Base-by-base conservation (phyloP, 441 rosid genomes). In the Melastoma candidum region DNA sequence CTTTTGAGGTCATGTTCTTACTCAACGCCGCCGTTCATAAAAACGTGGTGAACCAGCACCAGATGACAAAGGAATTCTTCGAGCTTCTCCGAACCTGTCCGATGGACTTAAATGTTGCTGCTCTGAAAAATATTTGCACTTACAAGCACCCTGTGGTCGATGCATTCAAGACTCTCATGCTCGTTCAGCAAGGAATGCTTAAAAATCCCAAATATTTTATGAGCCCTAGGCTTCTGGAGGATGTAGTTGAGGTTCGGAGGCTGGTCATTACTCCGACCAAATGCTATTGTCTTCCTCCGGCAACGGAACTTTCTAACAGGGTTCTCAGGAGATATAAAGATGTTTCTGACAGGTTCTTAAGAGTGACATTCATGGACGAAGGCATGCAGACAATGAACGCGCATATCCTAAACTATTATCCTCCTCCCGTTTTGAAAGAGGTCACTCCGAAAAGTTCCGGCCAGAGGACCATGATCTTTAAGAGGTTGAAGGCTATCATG, bases 301-400 rank as follows among this genome's bases (percentile, higher is more conserved):
- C 85, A 71, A 77, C 73, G 57, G 98, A 87, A 70, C 93, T 92
- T 59, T 87, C 96, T 63, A 92, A 92, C 58, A 79, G 96, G 74
- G 90, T 87, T 56, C 76, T 92, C 54, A 75, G 96, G 75, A 78
- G 70, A 44, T 92, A 85, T 64, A 83, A 57, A 58, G 70, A 74
- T 41, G 68, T 80, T 39, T 71, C 81, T 25, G 90, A 92, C 47
- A 74, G 84, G 26, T 92, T 92, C 70, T 47, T 92, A 54, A 83
- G 98, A 47, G 94, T 92, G 39, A 83, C 98, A 55, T 92, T 87
- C 65, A 92, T 79, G 90, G 98, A 92, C 48, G 95, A 92, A 74
- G 84, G 94, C 59, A 63, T 82, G 80, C 85, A 80, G 69, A 83
- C 70, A 2, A 74, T 90, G 55, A 87, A 87, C 26, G 54, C 83